Base-by-base conservation (phyloP, 2,329 filamentous ascomycete species). In the Dactylellina parvicollis region DNA sequence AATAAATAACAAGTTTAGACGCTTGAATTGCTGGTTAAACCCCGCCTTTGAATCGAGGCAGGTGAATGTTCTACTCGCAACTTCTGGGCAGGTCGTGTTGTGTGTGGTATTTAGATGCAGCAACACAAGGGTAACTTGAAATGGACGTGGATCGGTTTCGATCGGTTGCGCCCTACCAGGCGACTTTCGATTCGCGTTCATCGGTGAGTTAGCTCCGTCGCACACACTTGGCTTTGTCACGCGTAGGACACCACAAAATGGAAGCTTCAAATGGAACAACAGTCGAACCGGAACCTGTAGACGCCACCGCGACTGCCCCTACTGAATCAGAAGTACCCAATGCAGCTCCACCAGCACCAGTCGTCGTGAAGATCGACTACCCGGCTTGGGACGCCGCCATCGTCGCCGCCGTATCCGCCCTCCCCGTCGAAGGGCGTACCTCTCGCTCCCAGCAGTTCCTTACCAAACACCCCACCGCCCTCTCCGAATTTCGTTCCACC, bases 361-460 rank as follows among this genome's bases (percentile, higher is more conserved):
- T 3, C 12, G 42, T 24, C 8, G 24, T 20, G 9, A 20, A 44
- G 18, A 56, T 65, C 18, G 67, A 72, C 30, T 72, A 72, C 32
- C 5, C 20, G 4, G 57, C 50, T 8, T 72, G 67, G 67, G 67
- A 72, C 28, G 67, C 30, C 5, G 67, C 67, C 10, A 72, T 65
- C 22, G 36, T 59, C 26, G 4, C 24, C 44, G 67, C 67, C 14
- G 65, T 72, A 26, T 28, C 50, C 3, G 22, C 67, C 24, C 59
- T 72, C 12, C 59, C 67, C 18, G 26, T 20, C 22, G 34, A 22
- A 14, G 42, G 46, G 7, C 28, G 46, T n/a, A 72, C 59, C 52
- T 57, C 67, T 14, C 67, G 67, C 2, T 72, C 59, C 8, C 67
- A 72, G 22, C 22, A 72, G 60, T 72, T 72, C 24, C 12, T 72